A percentile compares a stretch with the other conserved stretches of the same genome.
phyloP scores from a whole-genome alignment of 2,329 filamentous ascomycete genomes.

The Ambrosiella cleistominuta region DNA sequence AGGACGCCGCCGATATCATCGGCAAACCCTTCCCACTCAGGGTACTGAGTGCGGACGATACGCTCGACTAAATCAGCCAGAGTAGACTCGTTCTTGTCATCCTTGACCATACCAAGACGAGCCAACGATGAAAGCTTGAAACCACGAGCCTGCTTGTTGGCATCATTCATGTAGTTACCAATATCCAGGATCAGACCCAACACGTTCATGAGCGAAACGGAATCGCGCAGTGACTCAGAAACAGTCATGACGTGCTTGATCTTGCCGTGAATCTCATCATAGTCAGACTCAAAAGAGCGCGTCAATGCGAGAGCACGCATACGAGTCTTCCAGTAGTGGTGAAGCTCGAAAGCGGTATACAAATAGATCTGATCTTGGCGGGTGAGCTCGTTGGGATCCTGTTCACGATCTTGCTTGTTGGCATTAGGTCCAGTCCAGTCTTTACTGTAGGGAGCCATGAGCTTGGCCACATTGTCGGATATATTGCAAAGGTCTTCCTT shows the following conservation, averaged over 20 bases:
- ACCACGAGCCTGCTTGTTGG: slow-evolving; percentile 91
- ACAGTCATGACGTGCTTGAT: slow-evolving; percentile 72
- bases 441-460: slow-evolving; percentile 87
- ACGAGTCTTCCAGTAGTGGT: slow-evolving; percentile 96
- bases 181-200: slow-evolving; percentile 92
- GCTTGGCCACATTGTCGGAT: slow-evolving; percentile 74
- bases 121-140: slow-evolving; percentile 96
- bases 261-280: slow-evolving; percentile 77
- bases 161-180: slow-evolving; percentile 99
- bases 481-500: slow-evolving; percentile 86
- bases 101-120: slow-evolving; percentile 91
- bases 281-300: slow-evolving; percentile 68
- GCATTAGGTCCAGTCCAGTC: slow-evolving; percentile 60
- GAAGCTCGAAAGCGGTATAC: slow-evolving; percentile 80
- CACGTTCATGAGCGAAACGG: slow-evolving; percentile 87
- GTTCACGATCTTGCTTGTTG: slow-evolving; percentile 53
- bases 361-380: slow-evolving; percentile 92
- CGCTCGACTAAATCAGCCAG: slow-evolving; percentile 91
- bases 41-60: slow-evolving; percentile 89
- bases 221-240: slow-evolving; percentile 78
- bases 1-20: slow-evolving; percentile 72
- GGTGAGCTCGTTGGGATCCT: slow-evolving; percentile 75
- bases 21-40: slow-evolving; percentile 80
- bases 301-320: slow-evolving; percentile 83
- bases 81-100: slow-evolving; percentile 95